Evolutionary conservation across 352 stramenopile genomes (phyloP), one percentile per base, ranked within the genome.

Genomic region (Plasmopara viticola): DNA sequence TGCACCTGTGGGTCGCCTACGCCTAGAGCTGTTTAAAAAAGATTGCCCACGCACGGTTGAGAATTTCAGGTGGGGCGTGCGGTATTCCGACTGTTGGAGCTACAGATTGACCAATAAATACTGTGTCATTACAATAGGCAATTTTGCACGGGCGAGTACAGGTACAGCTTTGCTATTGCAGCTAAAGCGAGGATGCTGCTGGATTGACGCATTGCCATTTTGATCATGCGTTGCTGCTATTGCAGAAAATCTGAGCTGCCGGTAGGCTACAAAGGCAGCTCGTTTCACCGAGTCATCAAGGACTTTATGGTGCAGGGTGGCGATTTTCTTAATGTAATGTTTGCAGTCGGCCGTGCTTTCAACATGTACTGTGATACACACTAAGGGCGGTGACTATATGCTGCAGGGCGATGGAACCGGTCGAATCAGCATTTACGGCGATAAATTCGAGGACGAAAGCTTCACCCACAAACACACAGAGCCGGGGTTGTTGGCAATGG

Each of bases 81-180:
- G 20, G 44, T 57, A 51, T 52, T 48, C 29, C 60, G 54, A 31
- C 18, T 68, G 28, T 25, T 10, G 4, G 13, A 14, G 14, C 33
- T 50, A n/a, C 30, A 12, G 33, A 53, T 13, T 42, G 14, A 28
- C 50, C 62, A 52, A 56, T 50, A 34, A 52, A 56, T 50, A 34
- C 8, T 38, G 50, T 45, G 34, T 54, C 20, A 25, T n/a, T 13
- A 15, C 29, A 14, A 56, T 51, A 90, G 94, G 48, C 90, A 98
- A 68, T 96, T 98, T 39, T 98, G 94, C 72, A 98, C 94, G n/a
- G 95, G 94, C 29, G 94, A 98, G 67, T 96, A 96, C 72, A 89
- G 86, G 76, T 91, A 63, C 66, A 14, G 10, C 6, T 38, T 14
- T 42, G 18, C 20, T 25, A 25, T 25, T 25, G 20, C 20, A 25